Evolutionary conservation across 2,329 filamentous ascomycete genomes (phyloP).

Genomic region (Trematosphaeria pertusa): DNA sequence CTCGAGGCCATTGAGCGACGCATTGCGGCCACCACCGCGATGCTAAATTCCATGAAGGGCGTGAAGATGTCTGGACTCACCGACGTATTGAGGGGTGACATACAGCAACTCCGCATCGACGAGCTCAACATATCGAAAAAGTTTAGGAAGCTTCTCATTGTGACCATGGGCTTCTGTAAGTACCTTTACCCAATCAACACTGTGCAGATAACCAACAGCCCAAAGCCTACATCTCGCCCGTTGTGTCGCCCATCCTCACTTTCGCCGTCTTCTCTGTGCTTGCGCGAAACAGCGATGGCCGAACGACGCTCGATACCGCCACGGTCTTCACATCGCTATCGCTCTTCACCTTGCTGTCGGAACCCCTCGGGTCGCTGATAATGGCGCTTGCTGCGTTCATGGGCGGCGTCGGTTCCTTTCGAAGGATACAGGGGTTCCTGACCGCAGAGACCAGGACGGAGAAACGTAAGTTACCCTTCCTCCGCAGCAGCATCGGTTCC

Average conservation of each 20-base stretch:
- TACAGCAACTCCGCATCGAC: slow-evolving; percentile 41
- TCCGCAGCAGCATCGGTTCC: slow-evolving; percentile 23
- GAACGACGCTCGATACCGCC: slow-evolving; percentile 48
- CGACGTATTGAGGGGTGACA: slow-evolving; percentile 35
- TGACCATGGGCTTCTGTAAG: slow-evolving; percentile 46
- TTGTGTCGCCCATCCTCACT: slow-evolving; percentile 53
- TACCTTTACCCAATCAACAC: background rate
- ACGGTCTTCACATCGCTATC: slow-evolving; percentile 57
- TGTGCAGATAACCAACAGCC: slow-evolving; percentile 10
- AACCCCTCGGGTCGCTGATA: slow-evolving; percentile 55
- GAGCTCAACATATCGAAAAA: slow-evolving; percentile 44
- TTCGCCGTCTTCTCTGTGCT: slow-evolving; percentile 55
- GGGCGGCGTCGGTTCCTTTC: slow-evolving; percentile 55
- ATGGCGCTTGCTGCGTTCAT: slow-evolving; percentile 55
- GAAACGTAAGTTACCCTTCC: slow-evolving; percentile 29
- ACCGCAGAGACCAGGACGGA: slow-evolving; percentile 31
- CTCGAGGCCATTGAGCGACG: slow-evolving; percentile 54
- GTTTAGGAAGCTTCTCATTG: slow-evolving; percentile 45
- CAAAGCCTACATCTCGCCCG: slow-evolving; percentile 38
- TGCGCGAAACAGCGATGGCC: slow-evolving; percentile 42
- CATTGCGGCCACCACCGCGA: slow-evolving; percentile 49
- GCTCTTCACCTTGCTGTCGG: slow-evolving; percentile 55
- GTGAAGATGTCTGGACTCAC: slow-evolving; percentile 55
- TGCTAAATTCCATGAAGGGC: slow-evolving; percentile 55
- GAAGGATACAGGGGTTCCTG: slow-evolving; percentile 56